Base-by-base conservation (phyloP, 225 moss, liverwort and hornwort genomes). In the Pseudisothecium myosuroides region DNA sequence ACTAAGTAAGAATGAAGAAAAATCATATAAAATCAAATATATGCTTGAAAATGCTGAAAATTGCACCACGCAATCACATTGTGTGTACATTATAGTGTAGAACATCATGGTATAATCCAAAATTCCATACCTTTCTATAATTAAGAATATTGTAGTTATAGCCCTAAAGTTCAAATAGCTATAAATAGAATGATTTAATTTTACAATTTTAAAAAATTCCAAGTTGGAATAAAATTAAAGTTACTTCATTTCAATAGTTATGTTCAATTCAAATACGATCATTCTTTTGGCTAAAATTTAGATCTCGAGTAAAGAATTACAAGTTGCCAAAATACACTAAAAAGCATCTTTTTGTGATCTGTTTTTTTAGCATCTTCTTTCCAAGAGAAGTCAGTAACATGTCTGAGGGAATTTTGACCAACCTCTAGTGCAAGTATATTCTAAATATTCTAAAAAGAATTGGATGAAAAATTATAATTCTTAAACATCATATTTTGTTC, bases 51-150 rank as follows among this genome's bases (percentile, higher is more conserved):
- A 23, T 68, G 39, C 13, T 68, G 2, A 68, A 39, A 68, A 68
- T 21, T 23, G 13, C n/a, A 68, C 7, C 0, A 0, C 17, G 10
- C 14, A 41, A n/a, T n/a, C n/a, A n/a, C n/a, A n/a, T n/a, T n/a
- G n/a, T n/a, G n/a, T 43, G 10, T 43, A 28, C 28, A 10, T 72
- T 28, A 10, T 17, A 45, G 5, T 45, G 45, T 28, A 6, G 4
- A 45, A 16, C 6, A 27, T 16, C 28, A 28, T 43, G 28, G 28
- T 45, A 3, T 73, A 5, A 43, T 73, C 7, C 6, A 45, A 73
- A 72, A 16, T 28, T 72, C 0, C 1, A 0, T 16, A 1, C 16
- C 45, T 6, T 73, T 73, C 6, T 73, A 10, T 45, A 28, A 73
- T 10, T 29, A 45, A 28, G 6, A 45, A 45, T 17, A 47, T 2